Base-by-base conservation (phyloP, 306 rosid genomes). In the Cyamopsis tetragonoloba region DNA sequence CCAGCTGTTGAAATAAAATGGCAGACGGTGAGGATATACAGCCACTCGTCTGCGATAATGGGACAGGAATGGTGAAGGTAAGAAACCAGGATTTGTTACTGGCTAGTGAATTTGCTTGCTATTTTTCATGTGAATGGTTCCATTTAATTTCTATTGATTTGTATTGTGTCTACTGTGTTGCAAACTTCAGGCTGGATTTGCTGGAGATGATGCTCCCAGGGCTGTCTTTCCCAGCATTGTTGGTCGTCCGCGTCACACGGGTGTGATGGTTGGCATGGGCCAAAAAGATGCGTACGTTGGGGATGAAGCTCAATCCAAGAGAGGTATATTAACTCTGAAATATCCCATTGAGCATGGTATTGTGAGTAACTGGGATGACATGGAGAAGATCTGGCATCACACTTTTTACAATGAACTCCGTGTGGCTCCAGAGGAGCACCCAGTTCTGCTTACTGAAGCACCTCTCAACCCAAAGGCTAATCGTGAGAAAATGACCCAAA, bases 211-310 rank as follows among this genome's bases (percentile, higher is more conserved):
- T 81, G 96, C 96, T 82, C 96, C 96, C 9, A 83, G 96, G 79
- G 96, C 96, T 24, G 96, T 89, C 62, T 89, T 89, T 49, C 96
- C 96, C 14, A 89, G 96, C 77, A 89, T 89, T 68, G 96, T 89
- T 19, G 96, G 95, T 14, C 91, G 96, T 62, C 96, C 96, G 23
- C 87, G 96, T 49, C 96, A 89, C 82, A 89, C 95, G 0, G 96
- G 96, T 39, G 96, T 89, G 76, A 89, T 89, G 96, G 96, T 89
- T 15, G 96, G 96, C 41, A 89, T 89, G 96, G 96, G 96, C 67
- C 96, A 89, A 64, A 89, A 89, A 74, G 96, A 89, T 75, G 96
- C 96, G 27, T 89, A 89, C 46, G 95, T 90, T 62, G 97, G 97
- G 28, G 96, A 91, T 60, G 97, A 91, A 71, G 97, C 97, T 77